Conservation (phyloP, 2,329 filamentous ascomycete species). For the Fusarium multiceps region DNA sequence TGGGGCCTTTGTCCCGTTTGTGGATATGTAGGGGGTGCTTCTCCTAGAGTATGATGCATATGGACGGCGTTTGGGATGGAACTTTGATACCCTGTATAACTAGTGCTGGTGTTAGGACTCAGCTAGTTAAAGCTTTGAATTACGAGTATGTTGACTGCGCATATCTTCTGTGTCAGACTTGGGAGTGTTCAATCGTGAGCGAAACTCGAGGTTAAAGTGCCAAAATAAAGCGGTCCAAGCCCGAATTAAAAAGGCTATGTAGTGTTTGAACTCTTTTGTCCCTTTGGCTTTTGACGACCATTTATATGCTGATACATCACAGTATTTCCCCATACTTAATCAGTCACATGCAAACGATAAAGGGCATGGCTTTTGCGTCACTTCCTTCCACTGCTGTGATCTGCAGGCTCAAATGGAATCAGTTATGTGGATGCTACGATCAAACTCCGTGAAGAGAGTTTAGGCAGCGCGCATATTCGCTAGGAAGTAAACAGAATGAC, state of each 20-base stretch:
- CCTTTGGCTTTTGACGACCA: neutral
- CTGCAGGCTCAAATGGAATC: neutral
- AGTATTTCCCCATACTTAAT: neutral
- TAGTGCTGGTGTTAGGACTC: slow-evolving; percentile 3
- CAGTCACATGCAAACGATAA: neutral
- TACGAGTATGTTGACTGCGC: neutral
- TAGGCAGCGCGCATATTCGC: too few species aligned
- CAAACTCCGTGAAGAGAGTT: too few species aligned
- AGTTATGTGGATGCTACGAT: too few species aligned
- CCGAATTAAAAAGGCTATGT: fast-evolving
- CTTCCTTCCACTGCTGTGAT: neutral
- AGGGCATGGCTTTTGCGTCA: neutral
- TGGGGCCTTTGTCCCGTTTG: slow-evolving; percentile 48
- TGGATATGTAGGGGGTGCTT: slow-evolving; percentile 31
- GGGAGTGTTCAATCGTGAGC: neutral
- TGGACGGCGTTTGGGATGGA: slow-evolving; percentile 20
- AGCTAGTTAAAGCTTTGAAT: neutral
- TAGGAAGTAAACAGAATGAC: too few species aligned
- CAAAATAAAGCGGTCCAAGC: neutral
- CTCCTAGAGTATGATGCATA: neutral
- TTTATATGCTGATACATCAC: neutral
- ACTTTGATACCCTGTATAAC: slow-evolving; percentile 39
- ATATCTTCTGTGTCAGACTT: neutral
- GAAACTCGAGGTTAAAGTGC: neutral
- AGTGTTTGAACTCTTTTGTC: neutral